Base-by-base conservation (phyloP, 192 early-diverging fungal genomes). In the Linderina pennispora region DNA sequence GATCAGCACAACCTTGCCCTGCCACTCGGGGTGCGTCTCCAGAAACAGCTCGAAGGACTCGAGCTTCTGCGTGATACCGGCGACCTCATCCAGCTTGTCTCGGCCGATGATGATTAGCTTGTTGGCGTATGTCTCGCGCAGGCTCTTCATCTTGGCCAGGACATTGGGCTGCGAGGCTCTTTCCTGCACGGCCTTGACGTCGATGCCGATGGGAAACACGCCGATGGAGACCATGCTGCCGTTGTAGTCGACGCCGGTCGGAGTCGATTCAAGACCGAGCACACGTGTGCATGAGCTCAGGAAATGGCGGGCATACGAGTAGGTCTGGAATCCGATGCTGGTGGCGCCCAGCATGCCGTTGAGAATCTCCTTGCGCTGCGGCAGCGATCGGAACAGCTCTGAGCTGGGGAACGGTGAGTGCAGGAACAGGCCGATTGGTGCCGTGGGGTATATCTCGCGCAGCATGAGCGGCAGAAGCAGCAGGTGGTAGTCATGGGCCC, bases 141-240 rank as follows among this genome's bases (percentile, higher is more conserved):
- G 85, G 8, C 76, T 63, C 23, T 80, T 75, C 54, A 90, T 85
- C 77, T 96, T 94, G 26, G 83, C 73, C 23, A 62, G 31, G 0
- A 99, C 94, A 3, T 57, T 68, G 10, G 81, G 74, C 23, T 55
- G 55, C 16, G 82, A 79, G 40, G 87, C 79, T 31, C 77, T 68
- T n/a, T 48, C 19, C 42, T 87, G 76, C 7, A 92, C 79, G 6
- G 79, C 56, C 15, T 87, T 70, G 8, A 86, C 79, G 58, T 99
- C 92, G 58, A 99, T 97, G n/a, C 96, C 96, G 34, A 99, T 95
- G 2, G 96, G 96, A 58, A 95, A 95, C 16, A 92, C 92, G 34
- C 87, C 88, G 1, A 97, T 80, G 28, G 79, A 53, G 4, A 96
- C 89, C 8, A 80, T 69, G 20, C 73, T 77, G 11, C 90, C 89